Evolutionary conservation across 169 alveolate species (phyloP).

Genomic region (Plasmodium adleri): DNA sequence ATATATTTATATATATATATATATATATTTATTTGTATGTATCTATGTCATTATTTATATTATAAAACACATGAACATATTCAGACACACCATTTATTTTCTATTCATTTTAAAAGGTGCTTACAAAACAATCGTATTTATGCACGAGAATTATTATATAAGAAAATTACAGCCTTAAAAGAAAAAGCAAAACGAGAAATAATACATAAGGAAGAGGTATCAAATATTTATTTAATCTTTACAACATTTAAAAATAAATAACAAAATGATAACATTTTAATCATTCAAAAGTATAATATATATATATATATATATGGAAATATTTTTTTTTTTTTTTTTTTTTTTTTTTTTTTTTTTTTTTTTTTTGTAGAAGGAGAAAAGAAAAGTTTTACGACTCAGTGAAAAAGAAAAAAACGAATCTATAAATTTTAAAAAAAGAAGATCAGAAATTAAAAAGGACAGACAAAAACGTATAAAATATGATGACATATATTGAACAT

Average conservation of each 20-base stretch:
- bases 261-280: too few relatives aligned
- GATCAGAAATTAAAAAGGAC: slow-evolving; percentile 80
- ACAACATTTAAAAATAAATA: too few relatives aligned
- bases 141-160: slow-evolving; percentile 82
- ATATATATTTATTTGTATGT: neutral
- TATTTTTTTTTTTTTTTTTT: too few relatives aligned
- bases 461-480: slow-evolving; percentile 73
- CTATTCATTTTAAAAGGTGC: slow-evolving; percentile 25
- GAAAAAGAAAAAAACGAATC: slow-evolving; percentile 81
- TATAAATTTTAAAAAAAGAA: slow-evolving; percentile 79
- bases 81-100: neutral
- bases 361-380: slow-evolving; percentile 79
- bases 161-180: slow-evolving; percentile 61
- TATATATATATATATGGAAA: too few relatives aligned
- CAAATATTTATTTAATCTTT: too few relatives aligned
- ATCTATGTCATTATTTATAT: neutral
- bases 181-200: slow-evolving; percentile 27
- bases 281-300: too few relatives aligned
- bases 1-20: neutral
- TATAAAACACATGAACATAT: neutral
- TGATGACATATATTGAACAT: slow-evolving; percentile 40
- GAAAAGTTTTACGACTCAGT: slow-evolving; percentile 78
- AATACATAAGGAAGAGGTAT: slow-evolving; percentile 22
- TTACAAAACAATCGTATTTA: slow-evolving; percentile 79
- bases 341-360: slow-evolving; percentile 11